These are phyloP conservation scores for Parietaria judaica DNA, from an alignment of 306 rosid genomes.

Conservation along the genomic window DNA sequence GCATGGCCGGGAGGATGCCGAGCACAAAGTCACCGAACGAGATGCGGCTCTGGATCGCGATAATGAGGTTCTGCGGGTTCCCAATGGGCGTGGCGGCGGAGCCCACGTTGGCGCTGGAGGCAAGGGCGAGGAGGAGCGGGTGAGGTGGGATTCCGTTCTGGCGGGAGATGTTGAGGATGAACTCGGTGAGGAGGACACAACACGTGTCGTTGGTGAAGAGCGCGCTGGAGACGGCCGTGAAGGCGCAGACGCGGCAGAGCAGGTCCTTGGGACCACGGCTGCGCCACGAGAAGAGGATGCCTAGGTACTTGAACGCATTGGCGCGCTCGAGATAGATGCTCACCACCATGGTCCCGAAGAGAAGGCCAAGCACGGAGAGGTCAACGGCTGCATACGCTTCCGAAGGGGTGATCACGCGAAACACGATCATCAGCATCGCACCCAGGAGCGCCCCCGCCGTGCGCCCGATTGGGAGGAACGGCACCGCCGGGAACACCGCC, in stretches of 20 bases:
- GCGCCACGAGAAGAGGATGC: conserved; percentile 73
- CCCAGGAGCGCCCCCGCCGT: conserved; percentile 89
- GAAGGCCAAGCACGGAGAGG: conserved; percentile 84
- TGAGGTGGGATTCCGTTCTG: conserved; percentile 81
- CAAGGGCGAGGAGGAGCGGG: conserved; percentile 83
- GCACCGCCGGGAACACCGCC: conserved; percentile 92
- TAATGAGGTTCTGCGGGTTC: conserved; percentile 81
- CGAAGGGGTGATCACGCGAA: conserved; percentile 54
- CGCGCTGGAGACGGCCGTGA: conserved; percentile 80
- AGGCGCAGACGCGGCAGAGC: conserved; percentile 57
- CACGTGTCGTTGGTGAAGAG: conserved; percentile 85
- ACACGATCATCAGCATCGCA: conserved; percentile 81
- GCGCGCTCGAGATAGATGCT: conserved; percentile 92
- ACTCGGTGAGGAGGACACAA: conserved; percentile 81
- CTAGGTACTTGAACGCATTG: conserved; percentile 83
- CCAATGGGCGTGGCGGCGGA: conserved; percentile 91
- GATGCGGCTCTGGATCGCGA: conserved; percentile 67
- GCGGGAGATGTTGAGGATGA: conserved; percentile 65
- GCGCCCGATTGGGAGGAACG: conserved; percentile 82
- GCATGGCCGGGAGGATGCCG: conserved; percentile 33
- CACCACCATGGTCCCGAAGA: conserved; percentile 94
- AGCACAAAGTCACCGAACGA: conserved; percentile 63
- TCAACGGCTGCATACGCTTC: conserved; percentile 74
- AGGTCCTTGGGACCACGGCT: conserved; percentile 80
- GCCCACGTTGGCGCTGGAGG: conserved; percentile 90